phyloP scores from a whole-genome alignment of 768 basidiomycete genomes.

The Clavulina sp. region DNA sequence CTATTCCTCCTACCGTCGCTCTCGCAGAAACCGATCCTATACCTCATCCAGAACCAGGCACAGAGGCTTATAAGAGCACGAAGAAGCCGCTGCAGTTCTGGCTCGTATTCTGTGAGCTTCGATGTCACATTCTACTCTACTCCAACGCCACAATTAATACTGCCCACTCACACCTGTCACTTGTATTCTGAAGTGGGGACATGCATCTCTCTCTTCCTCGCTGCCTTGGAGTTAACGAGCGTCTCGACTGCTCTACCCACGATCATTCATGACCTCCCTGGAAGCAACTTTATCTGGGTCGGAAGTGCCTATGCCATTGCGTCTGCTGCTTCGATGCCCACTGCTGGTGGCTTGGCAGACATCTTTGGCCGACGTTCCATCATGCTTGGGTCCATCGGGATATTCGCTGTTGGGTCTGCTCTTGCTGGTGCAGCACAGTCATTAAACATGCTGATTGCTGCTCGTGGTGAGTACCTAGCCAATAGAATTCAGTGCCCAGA shows the following conservation, averaged over 20 bases:
- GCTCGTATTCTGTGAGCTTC: background rate
- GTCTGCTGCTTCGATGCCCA: slow-evolving; percentile 19
- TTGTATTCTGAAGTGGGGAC: background rate
- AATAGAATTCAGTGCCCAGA: too few relatives aligned
- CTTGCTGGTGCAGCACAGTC: slow-evolving; percentile 23
- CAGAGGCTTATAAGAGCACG: too few relatives aligned
- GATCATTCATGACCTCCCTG: slow-evolving; percentile 7
- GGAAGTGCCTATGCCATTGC: slow-evolving; percentile 14
- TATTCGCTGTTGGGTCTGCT: slow-evolving; percentile 26
- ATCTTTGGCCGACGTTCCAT: slow-evolving; percentile 23
- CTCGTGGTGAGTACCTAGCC: slow-evolving; percentile 12
- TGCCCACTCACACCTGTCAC: background rate
- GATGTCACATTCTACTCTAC: background rate
- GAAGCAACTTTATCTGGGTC: slow-evolving; percentile 12
- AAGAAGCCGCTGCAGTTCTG: background rate
- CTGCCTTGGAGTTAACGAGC: background rate
- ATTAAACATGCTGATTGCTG: slow-evolving; percentile 27
- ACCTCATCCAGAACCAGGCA: too few relatives aligned
- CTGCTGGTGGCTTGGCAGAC: slow-evolving; percentile 20
- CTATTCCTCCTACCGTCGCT: too few relatives aligned
- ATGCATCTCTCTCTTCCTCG: background rate
- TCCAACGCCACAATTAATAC: background rate
- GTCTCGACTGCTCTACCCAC: slow-evolving; percentile 9
- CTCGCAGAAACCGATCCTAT: too few relatives aligned
- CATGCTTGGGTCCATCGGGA: slow-evolving; percentile 16